These are phyloP conservation scores for Ananas comosus DNA, from an alignment of 176 grass and related monocot genomes.

Conservation along the genomic window DNA sequence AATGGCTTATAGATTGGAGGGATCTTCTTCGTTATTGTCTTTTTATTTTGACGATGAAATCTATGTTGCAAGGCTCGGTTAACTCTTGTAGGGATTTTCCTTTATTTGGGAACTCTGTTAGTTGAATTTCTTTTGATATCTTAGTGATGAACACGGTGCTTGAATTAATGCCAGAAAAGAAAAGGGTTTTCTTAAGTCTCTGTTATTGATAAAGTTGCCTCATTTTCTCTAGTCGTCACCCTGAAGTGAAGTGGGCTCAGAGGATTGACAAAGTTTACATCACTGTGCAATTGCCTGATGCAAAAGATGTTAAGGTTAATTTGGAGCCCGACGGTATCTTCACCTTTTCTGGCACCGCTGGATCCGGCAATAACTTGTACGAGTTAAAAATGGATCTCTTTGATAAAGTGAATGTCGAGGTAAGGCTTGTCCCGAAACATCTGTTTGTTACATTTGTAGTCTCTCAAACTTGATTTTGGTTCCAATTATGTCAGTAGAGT, in stretches of 20 bases:
- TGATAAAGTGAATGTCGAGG: constrained; percentile 84
- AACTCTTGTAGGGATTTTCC: neutral
- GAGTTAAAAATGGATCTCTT: constrained; percentile 68
- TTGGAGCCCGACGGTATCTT: constrained; percentile 82
- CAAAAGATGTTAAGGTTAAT: constrained; percentile 89
- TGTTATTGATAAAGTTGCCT: neutral
- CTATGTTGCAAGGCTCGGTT: neutral
- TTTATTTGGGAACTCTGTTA: neutral
- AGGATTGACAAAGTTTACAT: constrained; percentile 88
- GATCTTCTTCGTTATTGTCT: neutral
- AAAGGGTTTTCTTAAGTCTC: neutral
- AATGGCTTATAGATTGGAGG: no score
- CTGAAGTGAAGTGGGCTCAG: constrained; percentile 87
- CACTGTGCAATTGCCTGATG: constrained; percentile 69
- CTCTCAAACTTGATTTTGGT: no score
- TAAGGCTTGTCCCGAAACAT: constrained; percentile 21
- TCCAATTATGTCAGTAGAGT: no score
- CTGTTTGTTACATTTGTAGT: no score
- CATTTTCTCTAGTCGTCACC: constrained; percentile 55
- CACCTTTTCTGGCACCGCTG: constrained; percentile 74
- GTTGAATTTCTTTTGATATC: neutral
- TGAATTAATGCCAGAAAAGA: neutral
- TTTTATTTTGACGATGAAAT: neutral
- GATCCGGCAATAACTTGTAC: constrained; percentile 44
- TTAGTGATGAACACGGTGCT: neutral